Base-by-base conservation (phyloP, 1,139 yeast species). In the Magnusiomyces magnusii region DNA sequence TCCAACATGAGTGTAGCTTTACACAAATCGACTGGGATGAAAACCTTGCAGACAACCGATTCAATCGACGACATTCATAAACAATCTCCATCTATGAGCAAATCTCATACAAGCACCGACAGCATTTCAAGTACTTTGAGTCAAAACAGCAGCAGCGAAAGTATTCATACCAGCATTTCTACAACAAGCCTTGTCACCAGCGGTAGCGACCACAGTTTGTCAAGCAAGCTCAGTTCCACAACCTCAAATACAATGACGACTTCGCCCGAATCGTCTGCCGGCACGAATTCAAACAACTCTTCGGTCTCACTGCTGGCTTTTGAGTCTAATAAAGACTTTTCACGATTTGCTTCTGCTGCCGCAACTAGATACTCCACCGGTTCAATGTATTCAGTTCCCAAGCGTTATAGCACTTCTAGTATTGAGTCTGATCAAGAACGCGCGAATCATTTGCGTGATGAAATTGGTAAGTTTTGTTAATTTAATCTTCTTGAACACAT, bases 401-500 rank as follows among this genome's bases (percentile, higher is more conserved):
- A 21, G 28, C 49, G 52, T 15, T 24, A 36, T 31, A 47, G 52
- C 56, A 47, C 52, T 25, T 23, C 47, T 19, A 49, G 42, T 44
- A 50, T 44, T 21, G 39, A 34, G n/a, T 50, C 59, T 15, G 58
- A 56, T 44, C 53, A 56, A 39, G 61, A 58, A n/a, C 54, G 61
- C 5, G 31, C 56, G 15, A 56, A 44, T 31, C 34, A 34, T 21
- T 44, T 58, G 19, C 57, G 55, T 24, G 57, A 57, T 31, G 61
- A 58, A 54, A 58, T 58, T 28, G 61, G 61, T 58, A 58, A 21
- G 49, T 53, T 44, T 44, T 44, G n/a, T n/a, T n/a, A n/a, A n/a
- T n/a, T n/a, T n/a, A n/a, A n/a, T n/a, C n/a, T n/a, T n/a, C n/a
- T n/a, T n/a, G n/a, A n/a, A n/a, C n/a, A n/a, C n/a, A n/a, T n/a